These are phyloP conservation scores for Apiospora koreana DNA, from an alignment of 2,329 filamentous ascomycete genomes.

Conservation along the genomic window DNA sequence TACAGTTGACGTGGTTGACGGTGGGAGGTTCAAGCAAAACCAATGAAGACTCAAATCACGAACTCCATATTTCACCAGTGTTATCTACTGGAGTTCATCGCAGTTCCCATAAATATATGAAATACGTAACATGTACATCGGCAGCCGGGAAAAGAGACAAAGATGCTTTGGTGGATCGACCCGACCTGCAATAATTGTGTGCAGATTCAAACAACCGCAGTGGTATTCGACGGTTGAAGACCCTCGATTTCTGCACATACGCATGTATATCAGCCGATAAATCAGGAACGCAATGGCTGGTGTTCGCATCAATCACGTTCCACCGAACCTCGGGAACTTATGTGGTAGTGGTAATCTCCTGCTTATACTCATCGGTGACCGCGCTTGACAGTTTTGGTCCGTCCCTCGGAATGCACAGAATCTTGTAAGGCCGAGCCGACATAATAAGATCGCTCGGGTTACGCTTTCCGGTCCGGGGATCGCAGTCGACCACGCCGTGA, in stretches of 20 bases:
- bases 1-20: background rate
- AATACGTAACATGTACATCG: background rate
- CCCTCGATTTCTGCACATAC: background rate
- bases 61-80: background rate
- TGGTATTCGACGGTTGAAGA: background rate
- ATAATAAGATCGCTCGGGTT: constrained; percentile 30
- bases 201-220: background rate
- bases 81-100: too few species aligned
- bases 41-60: background rate
- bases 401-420: constrained; percentile 28
- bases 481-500: constrained; percentile 23
- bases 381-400: constrained; percentile 14
- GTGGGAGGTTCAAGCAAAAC: background rate
- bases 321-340: background rate
- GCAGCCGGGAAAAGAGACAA: background rate
- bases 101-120: background rate
- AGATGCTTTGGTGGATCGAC: background rate
- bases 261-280: too few species aligned
- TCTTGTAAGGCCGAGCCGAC: constrained; percentile 24
- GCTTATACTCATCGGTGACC: background rate
- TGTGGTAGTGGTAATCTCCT: background rate
- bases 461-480: constrained; percentile 29
- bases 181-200: background rate
- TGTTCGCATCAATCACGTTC: background rate
- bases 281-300: background rate